A percentile compares a stretch with the other conserved stretches of the same genome.
phyloP scores from a whole-genome alignment of 2,329 filamentous ascomycete species.

The Pyricularia grisea region DNA sequence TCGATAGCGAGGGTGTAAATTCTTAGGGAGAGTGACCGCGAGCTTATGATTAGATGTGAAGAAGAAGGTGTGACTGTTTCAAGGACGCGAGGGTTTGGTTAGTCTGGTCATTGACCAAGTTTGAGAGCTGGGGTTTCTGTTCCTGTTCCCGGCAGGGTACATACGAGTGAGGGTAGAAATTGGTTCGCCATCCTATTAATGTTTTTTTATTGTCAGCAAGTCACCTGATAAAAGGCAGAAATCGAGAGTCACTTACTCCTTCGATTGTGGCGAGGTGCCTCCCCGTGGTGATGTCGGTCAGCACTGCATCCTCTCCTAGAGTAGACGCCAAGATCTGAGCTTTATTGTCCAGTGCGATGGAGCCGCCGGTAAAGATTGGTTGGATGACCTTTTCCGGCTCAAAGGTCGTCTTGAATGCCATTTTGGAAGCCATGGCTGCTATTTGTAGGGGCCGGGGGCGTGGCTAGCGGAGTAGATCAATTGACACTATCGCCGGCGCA shows the following conservation, averaged over 20 bases:
- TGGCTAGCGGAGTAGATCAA: not conserved
- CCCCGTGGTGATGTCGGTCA: slow-evolving; percentile 78
- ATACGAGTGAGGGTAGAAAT: slow-evolving; percentile 65
- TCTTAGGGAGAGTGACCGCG: slow-evolving; percentile 90
- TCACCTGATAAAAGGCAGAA: not conserved
- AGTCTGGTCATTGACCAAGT: slow-evolving; percentile 10
- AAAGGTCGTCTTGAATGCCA: slow-evolving; percentile 77
- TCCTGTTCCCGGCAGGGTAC: not conserved
- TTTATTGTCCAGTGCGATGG: slow-evolving; percentile 71
- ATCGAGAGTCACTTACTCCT: slow-evolving; percentile 48
- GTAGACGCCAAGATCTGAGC: slow-evolving; percentile 79
- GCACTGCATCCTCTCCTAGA: slow-evolving; percentile 81
- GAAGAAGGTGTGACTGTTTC: slow-evolving; percentile 77
- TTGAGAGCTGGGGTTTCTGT: not conserved
- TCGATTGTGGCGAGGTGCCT: slow-evolving; percentile 78
- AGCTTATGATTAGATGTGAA: slow-evolving; percentile 84
- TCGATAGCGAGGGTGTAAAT: slow-evolving; percentile 67
- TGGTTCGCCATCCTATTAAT: slow-evolving; percentile 59
- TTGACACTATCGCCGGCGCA: not conserved
- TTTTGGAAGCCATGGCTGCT: slow-evolving; percentile 47
- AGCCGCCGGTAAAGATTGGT: slow-evolving; percentile 89
- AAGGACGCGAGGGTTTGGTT: not conserved
- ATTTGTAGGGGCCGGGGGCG: not conserved
- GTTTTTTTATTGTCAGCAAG: not conserved
- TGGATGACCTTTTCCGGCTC: slow-evolving; percentile 74